Percentiles rank a stretch among this genome's conserved stretches.
phyloP scores from a whole-genome alignment of 2,329 filamentous ascomycete genomes.

The Ceratocystis smalleyi region DNA sequence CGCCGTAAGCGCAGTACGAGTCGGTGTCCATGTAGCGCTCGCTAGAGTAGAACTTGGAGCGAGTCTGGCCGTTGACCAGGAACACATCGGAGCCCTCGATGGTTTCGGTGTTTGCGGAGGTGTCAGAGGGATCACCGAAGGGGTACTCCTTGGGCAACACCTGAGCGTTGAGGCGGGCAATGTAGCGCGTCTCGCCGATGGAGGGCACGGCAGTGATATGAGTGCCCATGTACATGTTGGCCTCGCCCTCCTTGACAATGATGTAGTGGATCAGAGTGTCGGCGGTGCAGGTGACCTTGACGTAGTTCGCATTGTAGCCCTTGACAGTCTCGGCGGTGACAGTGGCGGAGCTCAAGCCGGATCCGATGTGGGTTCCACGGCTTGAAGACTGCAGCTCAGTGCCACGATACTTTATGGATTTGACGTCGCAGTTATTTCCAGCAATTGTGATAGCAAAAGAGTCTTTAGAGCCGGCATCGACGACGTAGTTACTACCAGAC shows the following conservation, averaged over 20 bases:
- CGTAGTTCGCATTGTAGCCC: constrained; percentile 28
- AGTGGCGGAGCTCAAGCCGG: constrained; percentile 42
- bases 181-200: constrained; percentile 48
- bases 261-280: constrained; percentile 49
- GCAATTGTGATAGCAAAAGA: constrained; percentile 36
- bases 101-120: constrained; percentile 32
- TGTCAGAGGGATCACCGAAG: constrained; percentile 40
- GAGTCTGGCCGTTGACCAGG: constrained; percentile 44
- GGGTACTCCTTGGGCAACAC: constrained; percentile 37
- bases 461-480: constrained; percentile 35
- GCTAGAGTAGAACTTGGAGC: constrained; percentile 55
- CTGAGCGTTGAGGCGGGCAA: constrained; percentile 41
- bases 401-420: constrained; percentile 44
- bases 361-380: constrained; percentile 40
- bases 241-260: constrained; percentile 44
- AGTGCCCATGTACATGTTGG: constrained; percentile 45
- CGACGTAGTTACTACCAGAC: constrained; percentile 28
- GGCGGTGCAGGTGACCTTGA: constrained; percentile 46
- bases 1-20: constrained; percentile 44
- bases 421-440: constrained; percentile 45
- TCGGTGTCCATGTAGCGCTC: constrained; percentile 55
- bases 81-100: constrained; percentile 47
- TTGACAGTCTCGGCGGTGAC: constrained; percentile 33
- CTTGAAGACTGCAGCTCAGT: constrained; percentile 41
- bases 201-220: constrained; percentile 41